Conservation (phyloP, 2,329 filamentous ascomycete species). For the Penicillium polonicum region DNA sequence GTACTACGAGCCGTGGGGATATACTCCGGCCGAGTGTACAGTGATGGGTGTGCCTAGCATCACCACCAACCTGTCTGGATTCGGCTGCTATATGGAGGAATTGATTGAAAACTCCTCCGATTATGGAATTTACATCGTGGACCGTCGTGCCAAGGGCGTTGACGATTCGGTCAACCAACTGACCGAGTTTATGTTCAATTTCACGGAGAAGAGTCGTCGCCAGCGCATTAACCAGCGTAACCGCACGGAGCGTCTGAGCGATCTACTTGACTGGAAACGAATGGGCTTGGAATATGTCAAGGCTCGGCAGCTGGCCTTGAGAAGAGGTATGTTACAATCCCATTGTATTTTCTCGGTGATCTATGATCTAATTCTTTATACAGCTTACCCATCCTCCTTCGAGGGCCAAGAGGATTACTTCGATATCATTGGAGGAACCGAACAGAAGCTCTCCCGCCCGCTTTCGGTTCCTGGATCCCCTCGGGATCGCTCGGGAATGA, state of each 20-base stretch:
- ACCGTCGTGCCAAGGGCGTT: slow-evolving; percentile 89
- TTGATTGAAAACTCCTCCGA: slow-evolving; percentile 96
- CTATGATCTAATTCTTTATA: slow-evolving; percentile 14
- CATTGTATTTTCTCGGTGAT: neutral
- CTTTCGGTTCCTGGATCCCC: slow-evolving; percentile 93
- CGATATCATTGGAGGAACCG: slow-evolving; percentile 86
- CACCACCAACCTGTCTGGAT: slow-evolving; percentile 95
- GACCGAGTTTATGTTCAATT: slow-evolving; percentile 89
- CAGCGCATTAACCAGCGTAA: slow-evolving; percentile 99
- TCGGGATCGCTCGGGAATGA: slow-evolving; percentile 88
- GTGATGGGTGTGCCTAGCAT: slow-evolving; percentile 99
- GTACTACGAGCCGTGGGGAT: slow-evolving; percentile 99
- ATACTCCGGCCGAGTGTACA: slow-evolving; percentile 96
- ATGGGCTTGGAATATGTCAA: slow-evolving; percentile 99
- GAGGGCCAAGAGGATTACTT: slow-evolving; percentile 73
- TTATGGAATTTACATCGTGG: slow-evolving; percentile 98
- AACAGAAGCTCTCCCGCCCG: slow-evolving; percentile 92
- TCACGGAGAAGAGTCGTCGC: slow-evolving; percentile 85
- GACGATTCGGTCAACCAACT: slow-evolving; percentile 98
- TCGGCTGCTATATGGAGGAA: slow-evolving; percentile 99
- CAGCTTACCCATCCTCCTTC: slow-evolving; percentile 85
- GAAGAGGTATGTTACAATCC: slow-evolving; percentile 54
- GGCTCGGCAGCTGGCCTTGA: slow-evolving; percentile 85
- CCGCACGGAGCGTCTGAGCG: slow-evolving; percentile 89
- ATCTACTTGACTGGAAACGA: slow-evolving; percentile 96